Conservation (phyloP, 2,329 filamentous ascomycete species). For the Fusarium falciforme region DNA sequence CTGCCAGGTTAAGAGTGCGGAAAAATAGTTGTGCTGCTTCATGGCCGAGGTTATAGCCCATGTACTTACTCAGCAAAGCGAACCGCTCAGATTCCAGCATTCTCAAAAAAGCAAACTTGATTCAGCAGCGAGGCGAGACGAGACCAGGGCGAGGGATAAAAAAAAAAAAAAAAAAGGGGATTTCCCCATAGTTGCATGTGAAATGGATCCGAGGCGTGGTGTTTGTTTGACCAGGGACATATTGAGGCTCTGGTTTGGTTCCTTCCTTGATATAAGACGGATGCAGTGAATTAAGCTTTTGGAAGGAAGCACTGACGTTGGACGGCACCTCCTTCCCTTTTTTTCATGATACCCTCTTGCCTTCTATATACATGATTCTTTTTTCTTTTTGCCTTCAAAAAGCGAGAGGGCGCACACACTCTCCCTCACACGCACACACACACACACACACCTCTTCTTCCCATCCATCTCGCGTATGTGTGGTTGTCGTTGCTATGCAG, state of each 20-base stretch:
- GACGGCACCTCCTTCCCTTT: not conserved
- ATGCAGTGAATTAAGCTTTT: not conserved
- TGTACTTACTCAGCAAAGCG: conserved; percentile 33
- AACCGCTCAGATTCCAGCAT: conserved; percentile 30
- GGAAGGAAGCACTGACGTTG: not conserved
- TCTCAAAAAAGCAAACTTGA: conserved; percentile 29
- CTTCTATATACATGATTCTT: not conserved
- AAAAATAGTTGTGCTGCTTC: conserved; percentile 22
- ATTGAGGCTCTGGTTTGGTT: conserved; percentile 15
- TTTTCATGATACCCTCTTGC: not conserved
- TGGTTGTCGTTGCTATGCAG: not conserved
- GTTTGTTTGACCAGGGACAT: conserved; percentile 2
- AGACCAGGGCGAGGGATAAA: not conserved
- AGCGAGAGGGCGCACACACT: not conserved
- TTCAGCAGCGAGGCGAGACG: not conserved
- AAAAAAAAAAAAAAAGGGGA: conserved; percentile 1
- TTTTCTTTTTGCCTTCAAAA: not conserved
- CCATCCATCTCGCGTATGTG: not conserved
- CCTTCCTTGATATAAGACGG: not conserved
- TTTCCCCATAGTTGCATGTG: conserved; percentile 4
- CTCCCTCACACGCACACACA: not conserved
- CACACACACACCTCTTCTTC: not conserved
- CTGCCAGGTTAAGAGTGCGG: conserved; percentile 32
- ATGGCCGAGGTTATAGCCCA: conserved; percentile 33
- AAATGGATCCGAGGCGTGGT: conserved; percentile 20